phyloP scores from a whole-genome alignment of 2,329 filamentous ascomycete genomes.

The Macrophomina tecta region DNA sequence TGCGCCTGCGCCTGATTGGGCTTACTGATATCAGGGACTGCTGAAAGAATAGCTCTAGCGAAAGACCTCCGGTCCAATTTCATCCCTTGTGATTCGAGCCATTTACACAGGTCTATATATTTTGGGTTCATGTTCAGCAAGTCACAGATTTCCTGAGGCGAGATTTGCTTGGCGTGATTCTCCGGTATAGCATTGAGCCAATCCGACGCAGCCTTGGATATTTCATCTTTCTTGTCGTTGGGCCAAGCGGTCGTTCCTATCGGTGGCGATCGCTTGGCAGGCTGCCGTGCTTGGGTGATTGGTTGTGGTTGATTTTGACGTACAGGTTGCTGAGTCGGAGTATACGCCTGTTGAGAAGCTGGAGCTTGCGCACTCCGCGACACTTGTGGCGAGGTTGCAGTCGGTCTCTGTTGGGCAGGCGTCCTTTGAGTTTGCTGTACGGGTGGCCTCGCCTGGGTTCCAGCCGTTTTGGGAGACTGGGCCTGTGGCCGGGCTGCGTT shows the following conservation, averaged over 20 bases:
- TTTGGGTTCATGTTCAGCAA: constrained; percentile 61
- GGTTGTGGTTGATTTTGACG: background rate
- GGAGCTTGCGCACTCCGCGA: background rate
- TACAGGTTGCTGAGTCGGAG: background rate
- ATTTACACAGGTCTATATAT: constrained; percentile 62
- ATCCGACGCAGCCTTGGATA: constrained; percentile 57
- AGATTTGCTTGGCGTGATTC: constrained; percentile 50
- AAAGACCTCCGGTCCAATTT: constrained; percentile 59
- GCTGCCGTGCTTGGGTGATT: background rate
- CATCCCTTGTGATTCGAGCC: constrained; percentile 57
- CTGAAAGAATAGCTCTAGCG: constrained; percentile 57
- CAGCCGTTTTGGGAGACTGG: background rate
- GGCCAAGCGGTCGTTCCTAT: constrained; percentile 56
- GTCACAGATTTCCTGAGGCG: constrained; percentile 48
- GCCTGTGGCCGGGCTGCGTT: background rate
- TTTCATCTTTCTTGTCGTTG: constrained; percentile 54
- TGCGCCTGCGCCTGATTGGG: background rate
- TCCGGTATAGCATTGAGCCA: constrained; percentile 52
- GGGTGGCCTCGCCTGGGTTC: background rate
- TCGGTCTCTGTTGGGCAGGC: background rate
- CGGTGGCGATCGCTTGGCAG: background rate
- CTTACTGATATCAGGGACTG: constrained; percentile 50
- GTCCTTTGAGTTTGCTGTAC: background rate
- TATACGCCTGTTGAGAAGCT: background rate
- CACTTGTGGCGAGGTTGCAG: background rate